phyloP scores from a whole-genome alignment of 805 yeast species.

The Aciculoconidium aculeatum region DNA sequence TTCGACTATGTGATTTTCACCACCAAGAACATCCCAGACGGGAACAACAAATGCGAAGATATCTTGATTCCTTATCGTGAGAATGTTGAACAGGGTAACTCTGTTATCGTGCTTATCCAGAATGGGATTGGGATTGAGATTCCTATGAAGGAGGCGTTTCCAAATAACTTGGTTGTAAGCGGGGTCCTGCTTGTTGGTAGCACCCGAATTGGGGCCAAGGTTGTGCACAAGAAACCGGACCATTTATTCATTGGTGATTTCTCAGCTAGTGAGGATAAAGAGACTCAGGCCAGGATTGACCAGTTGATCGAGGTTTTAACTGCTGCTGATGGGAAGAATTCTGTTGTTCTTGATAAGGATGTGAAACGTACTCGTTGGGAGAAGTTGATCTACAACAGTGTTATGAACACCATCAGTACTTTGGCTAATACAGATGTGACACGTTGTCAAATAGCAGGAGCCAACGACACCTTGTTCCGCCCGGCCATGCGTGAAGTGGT shows the following conservation, averaged over 20 bases:
- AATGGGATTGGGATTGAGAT: constrained; percentile 35
- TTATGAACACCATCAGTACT: constrained; percentile 30
- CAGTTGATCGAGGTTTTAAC: constrained; percentile 24
- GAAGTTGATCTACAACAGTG: constrained; percentile 32
- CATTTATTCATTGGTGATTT: constrained; percentile 16
- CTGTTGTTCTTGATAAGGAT: constrained; percentile 21
- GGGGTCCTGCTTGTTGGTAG: constrained; percentile 35
- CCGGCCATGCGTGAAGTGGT: constrained; percentile 69
- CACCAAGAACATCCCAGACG: constrained; percentile 35
- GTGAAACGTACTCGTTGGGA: constrained; percentile 34
- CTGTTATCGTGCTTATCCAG: constrained; percentile 32
- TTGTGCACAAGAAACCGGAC: constrained; percentile 16
- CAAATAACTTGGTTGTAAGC: constrained; percentile 28
- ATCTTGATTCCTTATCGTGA: constrained; percentile 23
- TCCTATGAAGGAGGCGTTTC: constrained; percentile 26
- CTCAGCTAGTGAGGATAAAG: constrained; percentile 3
- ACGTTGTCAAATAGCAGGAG: constrained; percentile 30
- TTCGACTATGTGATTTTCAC: constrained; percentile 35
- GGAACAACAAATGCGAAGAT: constrained; percentile 34
- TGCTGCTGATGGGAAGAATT: constrained; percentile 19
- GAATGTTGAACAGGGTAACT: constrained; percentile 12
- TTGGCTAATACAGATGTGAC: constrained; percentile 28
- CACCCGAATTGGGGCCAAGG: constrained; percentile 16
- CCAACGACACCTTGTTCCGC: constrained; percentile 22
- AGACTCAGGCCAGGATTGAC: constrained; percentile 11